Base-by-base conservation (phyloP, 2,329 filamentous ascomycete genomes). In the Fusarium bulbicola region DNA sequence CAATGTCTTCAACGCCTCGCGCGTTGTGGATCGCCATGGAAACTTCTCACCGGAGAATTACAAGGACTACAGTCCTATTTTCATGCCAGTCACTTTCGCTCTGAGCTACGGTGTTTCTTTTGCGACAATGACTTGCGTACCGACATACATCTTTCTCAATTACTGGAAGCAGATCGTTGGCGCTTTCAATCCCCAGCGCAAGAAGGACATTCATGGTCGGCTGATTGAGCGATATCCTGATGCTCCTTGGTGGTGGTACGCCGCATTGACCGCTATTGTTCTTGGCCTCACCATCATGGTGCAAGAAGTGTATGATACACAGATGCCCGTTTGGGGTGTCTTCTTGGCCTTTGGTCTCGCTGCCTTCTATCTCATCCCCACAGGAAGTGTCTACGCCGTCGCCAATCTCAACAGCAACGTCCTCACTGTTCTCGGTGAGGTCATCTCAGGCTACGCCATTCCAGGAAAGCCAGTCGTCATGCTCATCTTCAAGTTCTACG, bases 231-330 rank as follows among this genome's bases (percentile, higher is more conserved):
- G 60, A 47, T 60, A 60, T 1, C 42, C 53, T 0, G 42, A 63
- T 2, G 42, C 54, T 8, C 60, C 60, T 0, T 63, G 60, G 60
- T 63, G 60, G 60, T 63, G 60, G 60, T 63, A 63, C 20, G 60
- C 53, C 1, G n/a, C 16, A 7, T 3, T 63, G 12, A 63, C 42
- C 3, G 42, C 36, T 6, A 36, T 63, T 7, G 54, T 63, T 1
- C 42, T 63, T 1, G 60, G 60, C 9, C 60, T 63, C 12, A 63
- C 53, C 1, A 63, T 63, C 36, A 63, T 63, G 60, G 60, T 63
- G 0, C 60, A 63, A 30, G 60, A 60, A 1, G 53, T 63, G 1
- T 63, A 63, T 6, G 26, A 63, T 4, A 63, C 60, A 1, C 42
- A 63, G 5, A 63, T 63, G 60, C 54, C 60, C 7, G 54, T 49